Evolutionary conservation across 1,284 basidiomycete genomes (phyloP).

Genomic region (Agaricales sp.): DNA sequence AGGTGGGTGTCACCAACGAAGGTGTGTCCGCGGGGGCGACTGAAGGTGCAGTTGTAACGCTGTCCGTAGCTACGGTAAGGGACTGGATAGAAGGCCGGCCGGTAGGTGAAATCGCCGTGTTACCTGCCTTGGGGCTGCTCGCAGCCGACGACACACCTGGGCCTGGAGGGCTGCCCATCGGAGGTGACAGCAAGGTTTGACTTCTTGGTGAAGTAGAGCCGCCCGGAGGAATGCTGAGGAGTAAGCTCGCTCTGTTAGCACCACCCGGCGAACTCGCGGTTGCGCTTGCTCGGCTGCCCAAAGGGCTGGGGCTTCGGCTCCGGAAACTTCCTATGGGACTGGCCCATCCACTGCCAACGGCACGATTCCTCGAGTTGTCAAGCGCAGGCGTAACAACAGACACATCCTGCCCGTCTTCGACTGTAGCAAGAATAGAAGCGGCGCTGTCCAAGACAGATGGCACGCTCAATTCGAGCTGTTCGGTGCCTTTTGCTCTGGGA

Average conservation of each 20-base stretch:
- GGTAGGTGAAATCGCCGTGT: background rate
- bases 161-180: constrained; percentile 3
- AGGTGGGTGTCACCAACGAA: constrained; percentile 33
- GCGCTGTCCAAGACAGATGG: constrained; percentile 70
- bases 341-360: constrained; percentile 41
- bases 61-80: background rate
- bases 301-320: constrained; percentile 50
- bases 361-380: constrained; percentile 14
- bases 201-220: constrained; percentile 9
- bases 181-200: constrained; percentile 7
- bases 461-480: constrained; percentile 56
- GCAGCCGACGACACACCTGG: background rate
- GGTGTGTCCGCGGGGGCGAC: constrained; percentile 12
- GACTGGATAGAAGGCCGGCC: constrained; percentile 6
- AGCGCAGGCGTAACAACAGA: constrained; percentile 47
- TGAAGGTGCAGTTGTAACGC: constrained; percentile 4
- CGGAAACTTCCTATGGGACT: constrained; percentile 57
- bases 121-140: background rate
- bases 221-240: constrained; percentile 31
- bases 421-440: constrained; percentile 47
- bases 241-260: constrained; percentile 26
- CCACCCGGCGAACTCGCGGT: constrained; percentile 10
- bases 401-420: constrained; percentile 31
- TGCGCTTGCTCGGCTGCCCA: constrained; percentile 15
- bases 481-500: constrained; percentile 57